These are phyloP conservation scores for Rhynchosporium graminicola DNA, from an alignment of 2,329 filamentous ascomycete genomes.

Conservation along the genomic window DNA sequence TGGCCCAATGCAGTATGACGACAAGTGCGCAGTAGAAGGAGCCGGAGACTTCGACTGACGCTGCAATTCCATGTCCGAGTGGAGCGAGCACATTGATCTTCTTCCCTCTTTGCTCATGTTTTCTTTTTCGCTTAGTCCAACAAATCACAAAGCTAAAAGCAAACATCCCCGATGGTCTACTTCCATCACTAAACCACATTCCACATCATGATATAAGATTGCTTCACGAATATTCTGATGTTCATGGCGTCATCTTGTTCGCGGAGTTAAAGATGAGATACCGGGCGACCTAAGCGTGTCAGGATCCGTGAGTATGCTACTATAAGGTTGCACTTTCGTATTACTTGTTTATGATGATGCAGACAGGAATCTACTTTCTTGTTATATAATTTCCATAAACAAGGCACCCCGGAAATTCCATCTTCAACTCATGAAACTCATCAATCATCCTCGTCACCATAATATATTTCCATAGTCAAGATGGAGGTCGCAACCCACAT, in stretches of 20 bases:
- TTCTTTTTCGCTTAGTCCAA: neutral
- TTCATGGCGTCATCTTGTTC: neutral
- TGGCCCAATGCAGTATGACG: too few species aligned
- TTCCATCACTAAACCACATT: neutral
- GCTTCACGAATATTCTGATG: neutral
- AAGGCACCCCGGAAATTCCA: neutral
- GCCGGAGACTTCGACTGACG: neutral
- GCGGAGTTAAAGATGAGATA: neutral
- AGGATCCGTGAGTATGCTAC: neutral
- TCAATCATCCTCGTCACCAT: neutral
- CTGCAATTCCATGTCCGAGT: neutral
- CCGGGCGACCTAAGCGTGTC: neutral
- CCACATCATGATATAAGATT: neutral
- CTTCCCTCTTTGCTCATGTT: neutral
- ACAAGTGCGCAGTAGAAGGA: neutral
- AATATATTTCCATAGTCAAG: neutral
- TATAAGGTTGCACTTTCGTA: neutral
- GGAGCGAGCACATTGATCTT: neutral
- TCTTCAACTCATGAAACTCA: neutral
- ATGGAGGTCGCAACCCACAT: neutral
- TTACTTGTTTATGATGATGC: too few species aligned
- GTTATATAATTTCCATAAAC: neutral
- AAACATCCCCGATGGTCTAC: neutral
- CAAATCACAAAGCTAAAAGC: neutral
- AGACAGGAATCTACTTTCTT: neutral